These are phyloP conservation scores for Colletotrichum lindemuthianum DNA, from an alignment of 2,329 filamentous ascomycete genomes.

Conservation along the genomic window DNA sequence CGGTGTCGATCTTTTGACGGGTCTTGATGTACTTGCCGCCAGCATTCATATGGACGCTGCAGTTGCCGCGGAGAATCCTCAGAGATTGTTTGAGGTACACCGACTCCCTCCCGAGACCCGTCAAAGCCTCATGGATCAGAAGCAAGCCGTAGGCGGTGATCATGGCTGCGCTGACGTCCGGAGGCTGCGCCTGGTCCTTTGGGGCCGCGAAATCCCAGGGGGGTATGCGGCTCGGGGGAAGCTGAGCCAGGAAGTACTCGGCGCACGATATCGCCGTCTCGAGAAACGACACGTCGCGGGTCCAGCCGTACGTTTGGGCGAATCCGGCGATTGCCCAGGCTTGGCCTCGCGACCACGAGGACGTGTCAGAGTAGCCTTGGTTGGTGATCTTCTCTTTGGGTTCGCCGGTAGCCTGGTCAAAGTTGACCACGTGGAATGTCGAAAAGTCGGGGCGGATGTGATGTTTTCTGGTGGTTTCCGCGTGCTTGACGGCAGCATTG, in stretches of 20 bases:
- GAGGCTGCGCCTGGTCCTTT: slow-evolving; percentile 41
- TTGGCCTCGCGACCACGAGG: slow-evolving; percentile 59
- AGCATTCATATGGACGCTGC: slow-evolving; percentile 39
- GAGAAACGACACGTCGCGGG: slow-evolving; percentile 51
- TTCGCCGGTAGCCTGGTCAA: slow-evolving; percentile 51
- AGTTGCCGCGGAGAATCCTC: slow-evolving; percentile 41
- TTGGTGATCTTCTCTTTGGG: slow-evolving; percentile 56
- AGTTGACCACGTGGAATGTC: slow-evolving; percentile 57
- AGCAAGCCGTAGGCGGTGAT: slow-evolving; percentile 51
- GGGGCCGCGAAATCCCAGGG: slow-evolving; percentile 60
- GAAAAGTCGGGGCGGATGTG: slow-evolving; percentile 52
- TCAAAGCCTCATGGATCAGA: slow-evolving; percentile 45
- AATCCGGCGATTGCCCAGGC: slow-evolving; percentile 61
- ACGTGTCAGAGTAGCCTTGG: slow-evolving; percentile 55
- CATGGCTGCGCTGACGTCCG: slow-evolving; percentile 50
- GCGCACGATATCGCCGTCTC: slow-evolving; percentile 53
- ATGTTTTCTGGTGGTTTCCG: slow-evolving; percentile 48
- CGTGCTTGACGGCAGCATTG: slow-evolving; percentile 51
- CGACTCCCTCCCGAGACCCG: slow-evolving; percentile 34
- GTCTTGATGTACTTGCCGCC: slow-evolving; percentile 35
- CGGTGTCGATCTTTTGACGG: slow-evolving; percentile 36
- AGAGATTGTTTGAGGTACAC: slow-evolving; percentile 43
- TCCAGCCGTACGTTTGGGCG: slow-evolving; percentile 58
- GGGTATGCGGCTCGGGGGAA: slow-evolving; percentile 52
- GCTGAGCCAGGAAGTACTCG: slow-evolving; percentile 54